Evolutionary conservation across 108 stramenopile genomes (phyloP).

Genomic region (Seminavis robusta): DNA sequence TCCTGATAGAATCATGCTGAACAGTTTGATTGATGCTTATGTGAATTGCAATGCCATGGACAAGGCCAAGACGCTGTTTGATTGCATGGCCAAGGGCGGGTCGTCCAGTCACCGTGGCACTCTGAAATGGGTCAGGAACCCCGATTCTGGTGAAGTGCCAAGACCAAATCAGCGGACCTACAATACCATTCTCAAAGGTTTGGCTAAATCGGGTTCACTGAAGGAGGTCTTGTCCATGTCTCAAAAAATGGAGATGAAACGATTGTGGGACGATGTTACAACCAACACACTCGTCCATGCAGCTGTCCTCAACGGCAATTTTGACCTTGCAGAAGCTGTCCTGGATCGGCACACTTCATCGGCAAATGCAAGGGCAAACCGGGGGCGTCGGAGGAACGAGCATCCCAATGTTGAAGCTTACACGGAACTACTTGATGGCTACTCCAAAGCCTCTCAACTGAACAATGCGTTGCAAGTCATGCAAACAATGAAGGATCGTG

Average conservation of each 20-base stretch:
- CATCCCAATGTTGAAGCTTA: slow-evolving; percentile 88
- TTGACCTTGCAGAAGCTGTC: slow-evolving; percentile 59
- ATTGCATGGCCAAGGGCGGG: slow-evolving; percentile 34
- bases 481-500: slow-evolving; percentile 53
- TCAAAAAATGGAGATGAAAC: slow-evolving; percentile 30
- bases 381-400: too few species aligned
- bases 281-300: slow-evolving; percentile 81
- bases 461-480: slow-evolving; percentile 49
- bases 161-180: slow-evolving; percentile 61
- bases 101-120: not conserved
- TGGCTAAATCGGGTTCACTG: slow-evolving; percentile 43
- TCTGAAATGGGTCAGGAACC: not conserved
- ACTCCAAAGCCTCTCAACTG: slow-evolving; percentile 56
- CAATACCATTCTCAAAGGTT: slow-evolving; percentile 80
- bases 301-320: slow-evolving; percentile 52
- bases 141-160: slow-evolving; percentile 7
- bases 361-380: not conserved
- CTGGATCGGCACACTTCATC: slow-evolving; percentile 36
- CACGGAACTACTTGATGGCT: slow-evolving; percentile 71
- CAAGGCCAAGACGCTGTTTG: slow-evolving; percentile 49
- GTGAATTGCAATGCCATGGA: slow-evolving; percentile 65
- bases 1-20: slow-evolving; percentile 63
- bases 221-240: slow-evolving; percentile 41
- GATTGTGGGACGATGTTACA: slow-evolving; percentile 76
- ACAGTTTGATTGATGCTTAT: slow-evolving; percentile 76